Evolutionary conservation across 1,139 yeast species (phyloP), one percentile per base, ranked within the genome.

Genomic region (Taphrina sp.): DNA sequence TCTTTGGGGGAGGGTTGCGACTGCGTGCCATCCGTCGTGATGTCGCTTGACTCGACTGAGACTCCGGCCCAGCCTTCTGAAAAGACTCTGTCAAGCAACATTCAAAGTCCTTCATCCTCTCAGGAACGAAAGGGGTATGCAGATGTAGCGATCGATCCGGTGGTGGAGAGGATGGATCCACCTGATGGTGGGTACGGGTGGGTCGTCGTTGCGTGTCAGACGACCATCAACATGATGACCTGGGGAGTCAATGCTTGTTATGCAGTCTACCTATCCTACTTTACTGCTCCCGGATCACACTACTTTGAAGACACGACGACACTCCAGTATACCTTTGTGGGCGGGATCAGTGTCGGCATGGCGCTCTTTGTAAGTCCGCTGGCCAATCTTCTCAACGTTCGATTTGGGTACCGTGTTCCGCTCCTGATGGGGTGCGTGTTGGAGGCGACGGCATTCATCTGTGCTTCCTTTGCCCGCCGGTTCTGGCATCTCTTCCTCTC

Each of bases 191-290:
- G 86, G 1, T 77, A 77, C 61, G 88, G 87, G 1, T 85, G 92
- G 89, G 77, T 82, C 5, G 76, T 82, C 55, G 80, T 82, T 0
- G 56, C 76, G 1, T 77, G 84, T 61, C 78, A 78, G 0, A 72
- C 79, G 66, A 64, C 76, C 26, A 73, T 81, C 45, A 76, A 77
- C 62, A 75, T 80, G 59, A 71, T 80, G 28, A 78, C 89, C 0
- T 85, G 95, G 95, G 95, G 95, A 20, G 74, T 82, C 44, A 83
- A 82, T 64, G 78, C 86, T 3, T 77, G 80, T 0, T 85, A 76
- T 64, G 90, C 92, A 47, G 83, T 85, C 2, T 83, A 79, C 63
- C 69, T 85, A 33, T 76, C 79, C 34, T 81, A 73, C 64, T 85
- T 82, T 65, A 65, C 81, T 22, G 65, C 72, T 14, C 34, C 52